Percentiles rank a stretch among this genome's conserved stretches.
These are phyloP conservation scores for Saccharomyces paradoxus DNA, from an alignment of 805 yeast species.

Conservation along the genomic window DNA sequence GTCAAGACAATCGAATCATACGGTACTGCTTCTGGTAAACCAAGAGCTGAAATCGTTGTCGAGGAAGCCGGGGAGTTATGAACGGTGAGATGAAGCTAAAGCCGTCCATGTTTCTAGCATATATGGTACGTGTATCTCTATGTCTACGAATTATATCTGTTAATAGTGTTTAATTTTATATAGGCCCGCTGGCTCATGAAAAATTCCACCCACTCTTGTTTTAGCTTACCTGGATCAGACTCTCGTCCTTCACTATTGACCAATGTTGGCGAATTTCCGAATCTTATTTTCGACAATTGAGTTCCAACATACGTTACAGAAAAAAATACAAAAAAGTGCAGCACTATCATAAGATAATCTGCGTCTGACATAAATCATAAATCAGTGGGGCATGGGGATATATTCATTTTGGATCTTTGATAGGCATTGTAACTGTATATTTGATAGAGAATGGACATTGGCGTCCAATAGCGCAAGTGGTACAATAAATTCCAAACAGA, in stretches of 20 bases:
- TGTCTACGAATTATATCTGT: not conserved
- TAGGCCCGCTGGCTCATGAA: not conserved
- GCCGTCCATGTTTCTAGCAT: not conserved
- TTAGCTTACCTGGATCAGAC: not conserved
- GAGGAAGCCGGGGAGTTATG: constrained; percentile 46
- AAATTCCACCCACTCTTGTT: not conserved
- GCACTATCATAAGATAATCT: not conserved
- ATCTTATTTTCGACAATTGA: not conserved
- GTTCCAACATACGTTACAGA: not conserved
- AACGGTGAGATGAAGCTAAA: not conserved
- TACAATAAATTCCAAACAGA: constrained; percentile 44
- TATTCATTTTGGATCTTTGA: constrained; percentile 88
- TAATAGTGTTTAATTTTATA: not conserved
- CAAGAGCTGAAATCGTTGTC: constrained; percentile 56
- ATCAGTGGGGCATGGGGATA: constrained; percentile 38
- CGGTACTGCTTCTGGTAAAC: constrained; percentile 62
- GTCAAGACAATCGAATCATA: constrained; percentile 53
- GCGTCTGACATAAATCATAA: not conserved
- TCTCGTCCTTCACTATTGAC: not conserved
- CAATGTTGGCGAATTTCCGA: not conserved
- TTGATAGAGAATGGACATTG: constrained; percentile 61
- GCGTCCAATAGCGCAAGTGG: constrained; percentile 29
- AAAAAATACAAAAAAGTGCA: not conserved
- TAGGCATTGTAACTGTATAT: constrained; percentile 86
- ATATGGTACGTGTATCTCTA: not conserved